Evolutionary conservation across 2,329 filamentous ascomycete species (phyloP), one percentile per base, ranked within the genome.

Genomic region (Curvularia eragrostidis): DNA sequence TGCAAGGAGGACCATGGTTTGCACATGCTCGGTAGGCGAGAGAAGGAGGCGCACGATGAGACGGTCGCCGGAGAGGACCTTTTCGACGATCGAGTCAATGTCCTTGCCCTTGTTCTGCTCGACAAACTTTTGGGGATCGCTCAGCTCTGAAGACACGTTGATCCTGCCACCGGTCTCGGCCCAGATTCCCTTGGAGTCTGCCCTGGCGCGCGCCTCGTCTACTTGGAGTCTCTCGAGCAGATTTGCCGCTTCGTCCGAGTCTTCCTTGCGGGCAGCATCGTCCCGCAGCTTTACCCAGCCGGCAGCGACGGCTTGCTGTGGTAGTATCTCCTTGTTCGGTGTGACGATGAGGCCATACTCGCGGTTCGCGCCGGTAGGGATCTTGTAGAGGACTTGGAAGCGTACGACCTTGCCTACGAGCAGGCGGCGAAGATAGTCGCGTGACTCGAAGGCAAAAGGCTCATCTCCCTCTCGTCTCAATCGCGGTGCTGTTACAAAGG

Each of bases 251-350:
- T 93, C 89, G 56, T 95, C 90, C 1, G 89, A 88, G 58, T 97
- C 93, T 65, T 97, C 93, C 74, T 94, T 95, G 65, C 90, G 89
- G 61, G 93, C 93, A 58, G 94, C 93, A 77, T 99, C 95, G 71
- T 99, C 95, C 63, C 95, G 88, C 59, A 99, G 85, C 80, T 95
- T 96, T 63, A 93, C 81, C 93, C 93, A 97, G 65, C 95, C 95
- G 70, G 93, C 91, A 73, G 91, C 88, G 63, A 98, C 87, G 56
- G 90, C 85, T 62, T 91, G 87, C 63, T 98, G 93, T 18, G 95
- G 93, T 49, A 99, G 79, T 19, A 72, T 66, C 32, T 70, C 71
- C 61, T 92, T 92, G 70, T 91, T 89, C 61, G 89, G 87, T 52
- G 97, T 83, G 63, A 86, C 85, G 59, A 92, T 88, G 63, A 87